Base-by-base conservation (phyloP, 2,329 filamentous ascomycete species). In the Lecanosticta acicola region DNA sequence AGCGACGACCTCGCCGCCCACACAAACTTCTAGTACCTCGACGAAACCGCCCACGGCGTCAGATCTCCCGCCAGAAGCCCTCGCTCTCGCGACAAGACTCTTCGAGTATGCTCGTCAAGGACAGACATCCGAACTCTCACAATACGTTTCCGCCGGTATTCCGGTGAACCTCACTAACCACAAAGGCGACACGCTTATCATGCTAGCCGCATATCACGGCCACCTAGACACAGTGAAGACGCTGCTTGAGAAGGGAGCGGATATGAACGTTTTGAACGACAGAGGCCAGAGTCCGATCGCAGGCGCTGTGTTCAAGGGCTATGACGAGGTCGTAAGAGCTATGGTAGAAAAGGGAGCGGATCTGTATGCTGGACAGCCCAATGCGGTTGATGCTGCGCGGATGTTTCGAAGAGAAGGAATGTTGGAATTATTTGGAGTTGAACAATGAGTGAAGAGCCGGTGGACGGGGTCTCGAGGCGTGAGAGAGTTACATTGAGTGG, bases 221-320 rank as follows among this genome's bases (percentile, higher is more conserved):
- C 80, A 86, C 44, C 71, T 75, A 1, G 70, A 76, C 0, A 73
- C 84, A 0, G 80, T 83, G 19, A 71, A 68, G 38, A 69, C 84
- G 48, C 72, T 87, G 9, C 63, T 87, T 1, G 68, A 76, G 20
- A 71, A 79, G 48, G 80, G 81, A 1, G 82, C 81, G 1, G 81
- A 87, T 57, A 74, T 82, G 0, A 85, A 87, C 62, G 71, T 76
- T 1, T 59, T 86, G 20, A 87, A 87, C 51, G 83, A 83, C 50
- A 68, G 77, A 36, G 80, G 80, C 0, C 84, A 87, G 66, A 84
- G 80, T 51, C 79, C 81, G 0, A 69, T 87, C 3, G 83, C 83
- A 0, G 84, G 84, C 0, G 83, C 83, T 0, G 79, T 87, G 7
- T 87, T 87, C 64, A 87, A 87, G 65, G 79, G 78, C 9, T 81